Evolutionary conservation across 2,329 filamentous ascomycete genomes (phyloP).

Genomic region (Cercospora beticola): DNA sequence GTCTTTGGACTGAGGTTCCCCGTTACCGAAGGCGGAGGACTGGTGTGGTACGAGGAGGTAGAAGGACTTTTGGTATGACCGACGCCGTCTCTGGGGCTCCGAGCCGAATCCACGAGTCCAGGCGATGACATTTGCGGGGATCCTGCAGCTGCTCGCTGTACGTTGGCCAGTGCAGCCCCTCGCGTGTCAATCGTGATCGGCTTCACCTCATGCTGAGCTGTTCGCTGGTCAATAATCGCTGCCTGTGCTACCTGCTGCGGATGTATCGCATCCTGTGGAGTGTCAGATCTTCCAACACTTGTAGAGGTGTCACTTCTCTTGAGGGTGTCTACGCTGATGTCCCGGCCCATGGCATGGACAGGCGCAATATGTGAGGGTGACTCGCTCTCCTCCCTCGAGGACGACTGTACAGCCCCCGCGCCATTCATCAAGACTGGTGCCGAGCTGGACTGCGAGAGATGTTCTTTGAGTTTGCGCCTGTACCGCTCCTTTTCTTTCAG

Average conservation of each 20-base stretch:
- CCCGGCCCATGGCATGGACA: constrained; percentile 21
- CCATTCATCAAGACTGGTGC: constrained; percentile 30
- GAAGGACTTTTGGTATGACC: constrained; percentile 19
- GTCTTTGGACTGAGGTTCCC: constrained; percentile 37
- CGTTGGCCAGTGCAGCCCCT: constrained; percentile 12
- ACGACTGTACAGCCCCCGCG: constrained; percentile 18
- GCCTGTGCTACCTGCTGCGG: background rate
- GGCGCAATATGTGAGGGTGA: constrained; percentile 28
- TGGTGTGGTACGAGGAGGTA: constrained; percentile 19
- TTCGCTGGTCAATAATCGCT: constrained; percentile 17
- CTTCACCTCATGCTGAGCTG: background rate
- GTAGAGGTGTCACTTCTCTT: constrained; percentile 33
- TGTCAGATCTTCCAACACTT: constrained; percentile 33
- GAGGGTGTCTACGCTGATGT: constrained; percentile 31
- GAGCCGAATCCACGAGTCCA: constrained; percentile 18
- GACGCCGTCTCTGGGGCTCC: constrained; percentile 14
- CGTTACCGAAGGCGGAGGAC: constrained; percentile 21
- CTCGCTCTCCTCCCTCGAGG: constrained; percentile 31
- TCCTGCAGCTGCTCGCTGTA: constrained; percentile 20
- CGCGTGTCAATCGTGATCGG: constrained; percentile 8
- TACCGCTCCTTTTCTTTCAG: constrained; percentile 95
- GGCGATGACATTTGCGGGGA: constrained; percentile 29
- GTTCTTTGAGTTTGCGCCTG: constrained; percentile 82
- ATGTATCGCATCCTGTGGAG: constrained; percentile 31
- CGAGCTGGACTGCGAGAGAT: constrained; percentile 49